Evolutionary conservation across 2,329 filamentous ascomycete species (phyloP).

Genomic region (Ophiostoma perfectum): DNA sequence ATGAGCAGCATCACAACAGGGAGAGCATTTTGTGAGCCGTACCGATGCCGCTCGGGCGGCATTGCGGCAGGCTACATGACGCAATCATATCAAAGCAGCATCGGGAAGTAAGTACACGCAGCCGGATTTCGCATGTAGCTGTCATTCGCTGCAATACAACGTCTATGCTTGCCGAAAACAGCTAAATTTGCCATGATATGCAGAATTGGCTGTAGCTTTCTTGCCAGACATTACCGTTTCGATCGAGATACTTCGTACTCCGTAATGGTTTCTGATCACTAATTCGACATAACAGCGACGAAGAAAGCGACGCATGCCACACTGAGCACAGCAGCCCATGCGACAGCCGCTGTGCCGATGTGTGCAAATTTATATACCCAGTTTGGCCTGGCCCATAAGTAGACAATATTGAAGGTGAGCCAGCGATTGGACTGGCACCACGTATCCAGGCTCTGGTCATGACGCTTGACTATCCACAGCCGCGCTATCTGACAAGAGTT

Average conservation of each 20-base stretch:
- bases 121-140: not conserved
- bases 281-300: no score
- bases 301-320: no score
- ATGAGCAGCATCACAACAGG: not conserved
- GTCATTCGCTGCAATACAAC: not conserved
- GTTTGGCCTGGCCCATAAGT: not conserved
- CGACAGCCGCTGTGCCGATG: not conserved
- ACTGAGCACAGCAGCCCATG: not conserved
- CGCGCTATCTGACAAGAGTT: not conserved
- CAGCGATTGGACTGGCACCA: not conserved
- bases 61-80: not conserved
- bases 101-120: not conserved
- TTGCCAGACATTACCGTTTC: not conserved
- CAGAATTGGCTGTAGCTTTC: not conserved
- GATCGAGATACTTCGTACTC: not conserved
- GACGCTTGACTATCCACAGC: constrained; percentile 2
- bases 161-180: not conserved
- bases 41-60: not conserved
- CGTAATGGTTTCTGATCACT: no score
- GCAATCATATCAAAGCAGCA: not conserved
- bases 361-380: not conserved
- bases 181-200: not conserved
- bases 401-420: not conserved
- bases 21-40: not conserved
- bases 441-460: not conserved